Conservation (phyloP, 257 asterid species). For the Solanum ossicruentum region DNA sequence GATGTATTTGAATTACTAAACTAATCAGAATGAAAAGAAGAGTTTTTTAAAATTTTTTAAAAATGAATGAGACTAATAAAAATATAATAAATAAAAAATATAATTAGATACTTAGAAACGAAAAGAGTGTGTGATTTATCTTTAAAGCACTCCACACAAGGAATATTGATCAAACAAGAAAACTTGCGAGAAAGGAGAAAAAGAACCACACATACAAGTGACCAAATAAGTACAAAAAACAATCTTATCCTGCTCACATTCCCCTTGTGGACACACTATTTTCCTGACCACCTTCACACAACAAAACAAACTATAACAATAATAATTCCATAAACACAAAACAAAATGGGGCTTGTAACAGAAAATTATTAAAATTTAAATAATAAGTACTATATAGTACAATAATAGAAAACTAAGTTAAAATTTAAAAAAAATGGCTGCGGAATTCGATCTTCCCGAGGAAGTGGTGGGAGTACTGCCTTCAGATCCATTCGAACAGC, state of each 20-base stretch:
- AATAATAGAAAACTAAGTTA: neutral
- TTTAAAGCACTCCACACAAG: neutral
- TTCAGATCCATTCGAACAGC: slow-evolving; percentile 87
- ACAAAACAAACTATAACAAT: neutral
- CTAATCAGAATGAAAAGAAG: no score
- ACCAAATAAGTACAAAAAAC: neutral
- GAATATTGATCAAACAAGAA: neutral
- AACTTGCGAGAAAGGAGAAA: neutral
- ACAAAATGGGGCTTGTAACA: neutral
- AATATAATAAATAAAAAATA: no score
- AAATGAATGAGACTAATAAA: no score
- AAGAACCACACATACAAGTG: neutral
- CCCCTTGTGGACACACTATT: neutral
- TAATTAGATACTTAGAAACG: no score
- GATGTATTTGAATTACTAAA: no score
- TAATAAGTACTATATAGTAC: neutral
- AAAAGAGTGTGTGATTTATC: no score
- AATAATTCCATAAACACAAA: neutral
- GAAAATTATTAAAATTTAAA: neutral
- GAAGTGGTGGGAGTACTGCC: slow-evolving; percentile 61
- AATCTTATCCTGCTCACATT: neutral
- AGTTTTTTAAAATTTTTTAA: no score
- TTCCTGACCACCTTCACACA: neutral
- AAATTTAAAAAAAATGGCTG: slow-evolving; percentile 20
- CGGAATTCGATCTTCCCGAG: slow-evolving; percentile 77